Base-by-base conservation (phyloP, 2,329 filamentous ascomycete genomes). In the Xylaria sp. region DNA sequence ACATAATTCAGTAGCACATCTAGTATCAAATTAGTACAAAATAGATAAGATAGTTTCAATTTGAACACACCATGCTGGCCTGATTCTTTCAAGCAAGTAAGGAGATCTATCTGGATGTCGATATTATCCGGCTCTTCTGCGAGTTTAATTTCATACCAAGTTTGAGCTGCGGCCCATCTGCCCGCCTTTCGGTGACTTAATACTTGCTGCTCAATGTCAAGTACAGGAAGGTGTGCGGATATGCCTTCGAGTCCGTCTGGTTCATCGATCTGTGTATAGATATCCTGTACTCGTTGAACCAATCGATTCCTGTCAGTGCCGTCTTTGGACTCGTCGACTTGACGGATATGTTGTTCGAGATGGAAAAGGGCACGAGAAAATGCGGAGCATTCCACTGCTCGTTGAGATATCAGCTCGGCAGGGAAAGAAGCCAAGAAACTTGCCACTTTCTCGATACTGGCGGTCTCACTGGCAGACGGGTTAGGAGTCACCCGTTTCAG, bases 181-280 rank as follows among this genome's bases (percentile, higher is more conserved):
- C 96, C 96, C 23, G 94, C 93, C 79, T 97, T 98, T 66, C 92
- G 90, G 81, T 99, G 94, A 75, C 97, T 93, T 64, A 98, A 85
- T 37, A 98, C 92, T 78, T 98, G 94, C 78, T 98, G 95, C 69
- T 97, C 92, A 59, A 98, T 91, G 72, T 97, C 93, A n/a, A 98
- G 84, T 12, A 94, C 89, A 67, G 92, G 91, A 2, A 98, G 84
- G 78, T 96, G 92, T 23, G 93, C 90, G 1, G 95, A 97, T 69
- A 99, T 95, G 2, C 96, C 96, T 78, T 98, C 94, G 40, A 99
- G 90, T 1, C 95, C 94, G 79, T 99, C 96, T 0, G 96, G 97
- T 75, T 99, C 96, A 76, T 99, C 96, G 69, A 99, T 98, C 74
- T 98, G 92, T 0, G 93, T 93, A 79, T 99, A 99, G 21, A 99